Evolutionary conservation across 1,139 yeast genomes (phyloP).

Genomic region (Chernovozyma aurita): DNA sequence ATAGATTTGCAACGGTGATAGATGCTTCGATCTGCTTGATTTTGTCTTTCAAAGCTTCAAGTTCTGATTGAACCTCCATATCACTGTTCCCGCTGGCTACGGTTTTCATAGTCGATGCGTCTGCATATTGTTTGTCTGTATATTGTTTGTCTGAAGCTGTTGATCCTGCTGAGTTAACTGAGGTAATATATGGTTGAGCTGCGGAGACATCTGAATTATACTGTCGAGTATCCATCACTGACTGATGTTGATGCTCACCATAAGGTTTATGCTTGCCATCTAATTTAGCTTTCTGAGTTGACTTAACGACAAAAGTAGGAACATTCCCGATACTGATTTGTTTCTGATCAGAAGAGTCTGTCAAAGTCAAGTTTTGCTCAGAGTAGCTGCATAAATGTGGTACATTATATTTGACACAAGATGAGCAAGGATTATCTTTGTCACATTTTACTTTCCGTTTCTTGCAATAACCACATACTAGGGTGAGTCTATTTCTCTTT

Average conservation of each 20-base stretch:
- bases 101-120: too few species aligned
- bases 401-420: conserved; percentile 25
- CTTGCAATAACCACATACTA: conserved; percentile 38
- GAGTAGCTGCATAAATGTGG: conserved; percentile 20
- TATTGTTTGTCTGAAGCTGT: too few species aligned
- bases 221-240: too few species aligned
- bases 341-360: conserved; percentile 1
- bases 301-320: conserved; percentile 16
- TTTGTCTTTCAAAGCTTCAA: conserved; percentile 33
- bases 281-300: too few species aligned
- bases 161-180: too few species aligned
- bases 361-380: conserved; percentile 2
- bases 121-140: too few species aligned
- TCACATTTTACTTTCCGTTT: conserved; percentile 37
- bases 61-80: too few species aligned
- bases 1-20: conserved; percentile 24
- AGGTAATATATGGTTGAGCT: too few species aligned
- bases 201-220: too few species aligned
- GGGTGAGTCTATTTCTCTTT: conserved; percentile 22
- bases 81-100: too few species aligned
- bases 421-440: conserved; percentile 24
- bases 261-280: too few species aligned
- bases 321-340: conserved; percentile 4
- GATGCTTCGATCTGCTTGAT: conserved; percentile 42
- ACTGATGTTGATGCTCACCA: too few species aligned